Conservation (phyloP, 73 alveolate genomes). For the Tetrahymena elliotti region DNA sequence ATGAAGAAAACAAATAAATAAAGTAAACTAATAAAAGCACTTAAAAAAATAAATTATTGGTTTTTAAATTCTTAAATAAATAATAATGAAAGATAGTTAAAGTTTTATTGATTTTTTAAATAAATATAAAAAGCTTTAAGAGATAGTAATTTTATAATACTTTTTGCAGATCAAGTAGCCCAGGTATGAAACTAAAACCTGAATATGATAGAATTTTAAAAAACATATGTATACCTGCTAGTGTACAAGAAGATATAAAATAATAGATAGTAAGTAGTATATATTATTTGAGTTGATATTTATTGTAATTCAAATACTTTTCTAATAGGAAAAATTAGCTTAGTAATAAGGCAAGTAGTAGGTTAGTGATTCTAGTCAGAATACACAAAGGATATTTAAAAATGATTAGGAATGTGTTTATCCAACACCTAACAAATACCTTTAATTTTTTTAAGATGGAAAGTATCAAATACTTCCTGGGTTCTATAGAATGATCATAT, state of each 20-base stretch:
- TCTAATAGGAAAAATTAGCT: background rate
- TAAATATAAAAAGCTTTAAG: background rate
- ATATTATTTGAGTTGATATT: background rate
- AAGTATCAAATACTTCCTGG: slow-evolving; percentile 77
- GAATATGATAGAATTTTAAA: slow-evolving; percentile 39
- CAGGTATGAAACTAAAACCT: slow-evolving; percentile 42
- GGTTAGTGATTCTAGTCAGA: background rate
- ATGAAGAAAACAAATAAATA: background rate
- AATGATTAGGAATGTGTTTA: background rate
- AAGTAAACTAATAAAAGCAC: background rate
- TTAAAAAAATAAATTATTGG: background rate
- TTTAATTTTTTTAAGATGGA: slow-evolving; percentile 45
- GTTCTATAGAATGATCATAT: slow-evolving; percentile 74
- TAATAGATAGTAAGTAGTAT: background rate
- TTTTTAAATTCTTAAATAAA: no score
- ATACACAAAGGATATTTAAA: background rate
- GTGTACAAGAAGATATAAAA: background rate
- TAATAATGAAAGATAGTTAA: no score
- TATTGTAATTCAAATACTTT: background rate
- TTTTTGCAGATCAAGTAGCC: slow-evolving; percentile 20
- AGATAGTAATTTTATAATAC: slow-evolving; percentile 3
- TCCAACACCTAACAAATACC: background rate
- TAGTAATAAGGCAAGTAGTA: background rate
- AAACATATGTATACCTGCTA: background rate
- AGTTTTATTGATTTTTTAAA: no score